A percentile compares a stretch with the other conserved stretches of the same genome.
Evolutionary conservation across 805 yeast genomes (phyloP).

Genomic region (Yamadazyma laniorum): DNA sequence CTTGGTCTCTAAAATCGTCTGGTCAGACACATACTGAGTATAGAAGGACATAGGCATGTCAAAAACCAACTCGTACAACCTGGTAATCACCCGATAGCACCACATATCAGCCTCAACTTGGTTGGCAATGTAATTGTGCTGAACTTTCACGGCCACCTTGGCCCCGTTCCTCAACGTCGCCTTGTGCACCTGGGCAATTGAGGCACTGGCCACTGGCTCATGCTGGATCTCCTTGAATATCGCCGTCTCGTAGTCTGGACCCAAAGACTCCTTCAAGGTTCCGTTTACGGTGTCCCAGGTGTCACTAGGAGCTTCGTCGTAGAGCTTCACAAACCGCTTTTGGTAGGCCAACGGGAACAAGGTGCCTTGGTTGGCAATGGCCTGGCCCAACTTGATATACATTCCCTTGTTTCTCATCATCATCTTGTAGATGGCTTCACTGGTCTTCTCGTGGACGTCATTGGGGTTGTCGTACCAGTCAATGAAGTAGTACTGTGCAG

Average conservation of each 20-base stretch:
- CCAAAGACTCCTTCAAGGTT: slow-evolving; percentile 25
- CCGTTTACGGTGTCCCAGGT: slow-evolving; percentile 46
- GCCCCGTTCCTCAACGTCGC: slow-evolving; percentile 48
- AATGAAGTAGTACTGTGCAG: slow-evolving; percentile 54
- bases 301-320: slow-evolving; percentile 68
- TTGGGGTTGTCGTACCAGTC: slow-evolving; percentile 40
- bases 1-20: slow-evolving; percentile 59
- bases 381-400: slow-evolving; percentile 76
- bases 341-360: slow-evolving; percentile 67
- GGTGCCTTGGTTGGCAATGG: slow-evolving; percentile 71
- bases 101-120: slow-evolving; percentile 62
- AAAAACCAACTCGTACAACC: slow-evolving; percentile 55
- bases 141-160: slow-evolving; percentile 64
- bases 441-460: slow-evolving; percentile 57
- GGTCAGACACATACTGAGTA: slow-evolving; percentile 55
- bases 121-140: slow-evolving; percentile 58
- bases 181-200: slow-evolving; percentile 68
- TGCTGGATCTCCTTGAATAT: slow-evolving; percentile 49
- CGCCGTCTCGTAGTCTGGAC: slow-evolving; percentile 18
- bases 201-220: slow-evolving; percentile 69
- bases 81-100: slow-evolving; percentile 53
- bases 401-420: slow-evolving; percentile 41
- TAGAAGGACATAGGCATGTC: slow-evolving; percentile 61
- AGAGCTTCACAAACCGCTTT: slow-evolving; percentile 52
- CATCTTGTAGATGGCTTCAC: slow-evolving; percentile 37